Conservation (phyloP, 306 rosid genomes). For the Cyclanthera cordifolia region DNA sequence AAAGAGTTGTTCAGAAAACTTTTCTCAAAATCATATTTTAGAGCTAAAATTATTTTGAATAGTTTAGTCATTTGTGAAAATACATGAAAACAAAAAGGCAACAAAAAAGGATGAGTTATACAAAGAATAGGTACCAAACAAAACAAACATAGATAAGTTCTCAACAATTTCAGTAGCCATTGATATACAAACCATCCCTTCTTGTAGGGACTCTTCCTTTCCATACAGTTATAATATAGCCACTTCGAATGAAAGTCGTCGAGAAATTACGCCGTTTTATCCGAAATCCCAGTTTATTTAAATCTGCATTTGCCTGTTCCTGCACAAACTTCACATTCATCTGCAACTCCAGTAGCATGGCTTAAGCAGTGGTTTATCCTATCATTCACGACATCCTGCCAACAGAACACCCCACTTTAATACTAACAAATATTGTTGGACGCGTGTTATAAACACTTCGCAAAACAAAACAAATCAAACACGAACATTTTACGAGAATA, state of each 20-base stretch:
- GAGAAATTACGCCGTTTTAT: not conserved
- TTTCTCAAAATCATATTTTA: not conserved
- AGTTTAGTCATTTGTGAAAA: not conserved
- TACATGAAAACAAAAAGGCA: not conserved
- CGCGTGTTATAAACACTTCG: too few relatives aligned
- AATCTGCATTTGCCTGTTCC: slow-evolving; percentile 78
- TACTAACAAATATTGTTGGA: not conserved
- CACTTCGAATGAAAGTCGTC: not conserved
- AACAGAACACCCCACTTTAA: not conserved
- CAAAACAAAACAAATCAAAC: too few relatives aligned
- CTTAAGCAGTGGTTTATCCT: slow-evolving; percentile 68
- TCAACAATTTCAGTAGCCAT: not conserved
- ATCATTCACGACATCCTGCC: slow-evolving; percentile 76
- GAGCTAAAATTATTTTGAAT: not conserved
- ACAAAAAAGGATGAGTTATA: not conserved
- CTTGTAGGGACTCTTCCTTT: not conserved
- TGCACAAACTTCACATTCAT: slow-evolving; percentile 66
- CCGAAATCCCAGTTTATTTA: slow-evolving; percentile 13
- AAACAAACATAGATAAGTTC: not conserved
- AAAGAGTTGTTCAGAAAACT: not conserved
- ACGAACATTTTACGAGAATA: too few relatives aligned
- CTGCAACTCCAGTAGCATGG: slow-evolving; percentile 65
- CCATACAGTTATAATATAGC: not conserved
- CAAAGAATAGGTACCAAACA: not conserved
- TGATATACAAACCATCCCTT: not conserved